Evolutionary conservation across 331 rosid species (phyloP).

Genomic region (Spiraea crenata): DNA sequence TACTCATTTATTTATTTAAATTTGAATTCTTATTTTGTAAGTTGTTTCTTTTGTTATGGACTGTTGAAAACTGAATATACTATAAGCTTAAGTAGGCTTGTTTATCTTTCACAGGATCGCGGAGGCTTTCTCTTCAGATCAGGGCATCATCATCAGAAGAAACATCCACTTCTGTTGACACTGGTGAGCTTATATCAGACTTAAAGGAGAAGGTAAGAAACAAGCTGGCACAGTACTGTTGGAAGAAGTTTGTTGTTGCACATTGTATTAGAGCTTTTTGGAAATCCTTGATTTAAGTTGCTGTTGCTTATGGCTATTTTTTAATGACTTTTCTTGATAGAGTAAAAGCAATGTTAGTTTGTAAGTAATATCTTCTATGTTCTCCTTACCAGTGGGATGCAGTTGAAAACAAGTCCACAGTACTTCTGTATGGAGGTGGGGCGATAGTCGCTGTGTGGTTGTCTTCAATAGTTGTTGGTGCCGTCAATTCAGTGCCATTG

Average conservation of each 20-base stretch:
- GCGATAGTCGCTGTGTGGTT: conserved; percentile 86
- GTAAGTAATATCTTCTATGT: conserved; percentile 23
- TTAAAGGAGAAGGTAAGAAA: conserved; percentile 87
- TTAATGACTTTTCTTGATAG: conserved; percentile 7
- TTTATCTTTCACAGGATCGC: conserved; percentile 41
- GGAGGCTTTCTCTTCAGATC: conserved; percentile 49
- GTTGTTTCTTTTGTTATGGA: not conserved
- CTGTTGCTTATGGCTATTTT: not conserved
- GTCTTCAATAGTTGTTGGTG: conserved; percentile 78
- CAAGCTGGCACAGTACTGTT: not conserved
- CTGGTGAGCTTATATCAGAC: conserved; percentile 67
- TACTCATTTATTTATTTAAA: no score
- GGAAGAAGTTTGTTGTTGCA: not conserved
- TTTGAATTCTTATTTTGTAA: not conserved
- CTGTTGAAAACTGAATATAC: not conserved
- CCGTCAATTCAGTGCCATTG: conserved; percentile 93
- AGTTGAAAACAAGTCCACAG: conserved; percentile 94
- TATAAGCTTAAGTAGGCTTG: not conserved
- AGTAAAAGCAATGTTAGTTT: conserved; percentile 9
- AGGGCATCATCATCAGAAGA: conserved; percentile 90
- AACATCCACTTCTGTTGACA: conserved; percentile 62
- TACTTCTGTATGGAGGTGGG: conserved; percentile 90
- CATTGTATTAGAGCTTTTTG: not conserved
- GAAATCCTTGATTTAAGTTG: not conserved
- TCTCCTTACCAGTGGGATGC: conserved; percentile 78